These are phyloP conservation scores for Yamadazyma epiphylla DNA, from an alignment of 1,139 yeast species.

Conservation along the genomic window DNA sequence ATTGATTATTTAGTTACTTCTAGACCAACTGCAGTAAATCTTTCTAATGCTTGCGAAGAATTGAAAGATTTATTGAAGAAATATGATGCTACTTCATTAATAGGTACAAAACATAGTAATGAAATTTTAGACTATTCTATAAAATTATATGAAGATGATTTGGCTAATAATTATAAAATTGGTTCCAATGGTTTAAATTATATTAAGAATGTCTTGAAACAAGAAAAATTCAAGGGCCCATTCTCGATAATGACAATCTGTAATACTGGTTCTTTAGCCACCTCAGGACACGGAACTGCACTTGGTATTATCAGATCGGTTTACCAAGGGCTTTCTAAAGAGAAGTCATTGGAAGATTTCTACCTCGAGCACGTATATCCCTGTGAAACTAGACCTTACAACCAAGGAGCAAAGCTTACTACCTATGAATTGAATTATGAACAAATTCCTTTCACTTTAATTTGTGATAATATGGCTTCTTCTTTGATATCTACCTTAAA, in stretches of 20 bases:
- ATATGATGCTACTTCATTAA: slow-evolving; percentile 8
- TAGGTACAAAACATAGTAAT: slow-evolving; percentile 28
- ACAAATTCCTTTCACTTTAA: slow-evolving; percentile 77
- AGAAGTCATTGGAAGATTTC: slow-evolving; percentile 23
- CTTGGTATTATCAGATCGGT: slow-evolving; percentile 84
- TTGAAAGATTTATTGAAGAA: slow-evolving; percentile 35
- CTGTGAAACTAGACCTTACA: slow-evolving; percentile 92
- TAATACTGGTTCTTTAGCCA: slow-evolving; percentile 87
- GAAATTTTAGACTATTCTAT: slow-evolving; percentile 50
- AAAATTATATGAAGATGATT: slow-evolving; percentile 67
- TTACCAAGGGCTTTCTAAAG: slow-evolving; percentile 33
- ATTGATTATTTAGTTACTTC: slow-evolving; percentile 70
- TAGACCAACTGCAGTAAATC: slow-evolving; percentile 94
- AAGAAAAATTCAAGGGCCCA: slow-evolving; percentile 55
- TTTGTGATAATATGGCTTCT: slow-evolving; percentile 91
- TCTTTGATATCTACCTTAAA: slow-evolving; percentile 50
- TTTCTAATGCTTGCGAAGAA: slow-evolving; percentile 71
- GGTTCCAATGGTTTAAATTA: slow-evolving; percentile 82
- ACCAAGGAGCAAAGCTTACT: slow-evolving; percentile 92
- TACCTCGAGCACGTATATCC: slow-evolving; percentile 74
- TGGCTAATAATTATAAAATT: slow-evolving; percentile 67
- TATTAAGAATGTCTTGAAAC: slow-evolving; percentile 43
- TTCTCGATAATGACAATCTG: slow-evolving; percentile 84
- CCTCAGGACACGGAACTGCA: slow-evolving; percentile 97
- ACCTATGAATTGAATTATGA: slow-evolving; percentile 88